phyloP scores from a whole-genome alignment of 495 filamentous ascomycete species.

The Xylaria longipes region DNA sequence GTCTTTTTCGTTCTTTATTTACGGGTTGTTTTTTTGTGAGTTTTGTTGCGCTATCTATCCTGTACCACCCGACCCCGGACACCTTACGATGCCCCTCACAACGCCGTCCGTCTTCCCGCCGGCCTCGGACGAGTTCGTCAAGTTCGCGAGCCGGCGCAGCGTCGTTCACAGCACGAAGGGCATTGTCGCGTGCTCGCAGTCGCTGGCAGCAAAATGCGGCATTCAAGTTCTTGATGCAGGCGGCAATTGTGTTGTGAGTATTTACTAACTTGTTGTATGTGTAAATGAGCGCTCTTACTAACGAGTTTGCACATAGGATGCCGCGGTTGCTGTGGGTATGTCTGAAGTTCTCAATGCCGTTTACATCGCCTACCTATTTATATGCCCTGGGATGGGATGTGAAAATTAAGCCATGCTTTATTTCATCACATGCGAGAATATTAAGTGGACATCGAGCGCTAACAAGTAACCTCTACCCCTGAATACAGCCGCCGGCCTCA shows the following conservation, averaged over 20 bases:
- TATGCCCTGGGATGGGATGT: neutral
- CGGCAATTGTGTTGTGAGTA: slow-evolving; percentile 88
- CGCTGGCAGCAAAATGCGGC: slow-evolving; percentile 87
- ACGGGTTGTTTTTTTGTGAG: neutral
- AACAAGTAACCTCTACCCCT: neutral
- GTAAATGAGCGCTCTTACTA: slow-evolving; percentile 12
- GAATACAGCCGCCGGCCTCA: slow-evolving; percentile 75
- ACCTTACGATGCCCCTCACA: slow-evolving; percentile 47
- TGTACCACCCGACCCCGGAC: neutral
- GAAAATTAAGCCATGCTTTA: neutral
- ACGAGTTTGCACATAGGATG: slow-evolving; percentile 65
- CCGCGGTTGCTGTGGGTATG: slow-evolving; percentile 82
- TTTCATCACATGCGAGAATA: neutral
- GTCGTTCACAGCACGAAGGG: slow-evolving; percentile 93
- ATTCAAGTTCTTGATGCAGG: slow-evolving; percentile 82
- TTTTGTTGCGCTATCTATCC: neutral
- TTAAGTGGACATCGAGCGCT: neutral
- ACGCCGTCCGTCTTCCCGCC: slow-evolving; percentile 64
- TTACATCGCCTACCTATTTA: neutral
- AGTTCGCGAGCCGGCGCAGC: slow-evolving; percentile 85
- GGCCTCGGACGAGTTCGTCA: slow-evolving; percentile 62
- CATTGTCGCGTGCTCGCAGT: slow-evolving; percentile 90
- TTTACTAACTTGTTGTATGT: neutral
- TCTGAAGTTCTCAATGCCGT: neutral
- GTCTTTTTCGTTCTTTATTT: neutral